Evolutionary conservation across 129 eudicot genomes (phyloP).

Genomic region (sunflower (Helianthus annuus)): DNA sequence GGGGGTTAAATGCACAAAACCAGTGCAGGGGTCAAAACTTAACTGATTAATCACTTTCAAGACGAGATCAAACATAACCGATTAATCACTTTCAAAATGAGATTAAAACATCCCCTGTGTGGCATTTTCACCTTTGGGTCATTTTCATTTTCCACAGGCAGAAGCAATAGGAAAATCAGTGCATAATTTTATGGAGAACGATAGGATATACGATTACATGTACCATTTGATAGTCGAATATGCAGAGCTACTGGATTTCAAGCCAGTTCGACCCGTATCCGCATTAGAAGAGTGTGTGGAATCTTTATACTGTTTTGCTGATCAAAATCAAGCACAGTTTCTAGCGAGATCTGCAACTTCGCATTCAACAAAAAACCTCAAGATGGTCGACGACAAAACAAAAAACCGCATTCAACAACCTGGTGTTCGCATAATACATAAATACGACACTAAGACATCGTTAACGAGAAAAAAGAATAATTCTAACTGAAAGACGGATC

Average conservation of each 20-base stretch:
- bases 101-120: neutral
- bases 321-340: slow-evolving; percentile 51
- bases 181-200: slow-evolving; percentile 72
- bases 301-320: slow-evolving; percentile 76
- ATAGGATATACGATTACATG: slow-evolving; percentile 80
- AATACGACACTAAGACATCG: neutral
- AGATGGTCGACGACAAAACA: neutral
- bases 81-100: neutral
- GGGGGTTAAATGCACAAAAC: too few species aligned
- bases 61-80: neutral
- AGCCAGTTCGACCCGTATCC: slow-evolving; percentile 56
- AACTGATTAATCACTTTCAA: neutral
- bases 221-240: slow-evolving; percentile 64
- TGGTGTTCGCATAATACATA: neutral
- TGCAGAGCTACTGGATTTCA: slow-evolving; percentile 62
- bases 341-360: slow-evolving; percentile 50
- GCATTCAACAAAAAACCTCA: slow-evolving; percentile 38
- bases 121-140: neutral
- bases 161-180: slow-evolving; percentile 65
- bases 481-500: neutral
- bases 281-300: slow-evolving; percentile 63
- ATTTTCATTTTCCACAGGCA: slow-evolving; percentile 46
- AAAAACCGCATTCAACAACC: neutral
- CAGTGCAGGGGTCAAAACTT: too few species aligned
- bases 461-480: neutral